These are phyloP conservation scores for Psidium friedrichsthalianum DNA, from an alignment of 345 rosid species.

Conservation along the genomic window DNA sequence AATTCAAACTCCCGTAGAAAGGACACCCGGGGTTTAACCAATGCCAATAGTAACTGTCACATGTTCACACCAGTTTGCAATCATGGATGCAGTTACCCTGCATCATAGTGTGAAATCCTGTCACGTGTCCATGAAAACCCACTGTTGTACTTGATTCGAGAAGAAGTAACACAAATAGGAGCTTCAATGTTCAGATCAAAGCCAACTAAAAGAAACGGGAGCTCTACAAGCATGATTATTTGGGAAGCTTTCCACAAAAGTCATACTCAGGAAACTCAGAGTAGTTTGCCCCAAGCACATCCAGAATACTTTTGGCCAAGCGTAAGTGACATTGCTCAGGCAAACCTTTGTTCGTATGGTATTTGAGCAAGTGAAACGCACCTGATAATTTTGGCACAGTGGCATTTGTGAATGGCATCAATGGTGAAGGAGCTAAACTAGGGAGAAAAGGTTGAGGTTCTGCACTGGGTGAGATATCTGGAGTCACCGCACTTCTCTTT, in stretches of 20 bases:
- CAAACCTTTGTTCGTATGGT: background rate
- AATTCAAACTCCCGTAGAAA: background rate
- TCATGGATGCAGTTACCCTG: background rate
- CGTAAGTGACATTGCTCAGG: background rate
- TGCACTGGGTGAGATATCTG: conserved; percentile 11
- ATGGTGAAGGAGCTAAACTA: conserved; percentile 47
- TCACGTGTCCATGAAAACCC: background rate
- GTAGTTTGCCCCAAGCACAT: background rate
- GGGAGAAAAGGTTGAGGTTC: conserved; percentile 45
- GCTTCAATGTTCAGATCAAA: background rate
- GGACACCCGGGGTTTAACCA: background rate
- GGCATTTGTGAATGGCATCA: conserved; percentile 28
- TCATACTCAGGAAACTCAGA: background rate
- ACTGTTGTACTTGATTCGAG: background rate
- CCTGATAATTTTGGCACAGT: conserved; percentile 43
- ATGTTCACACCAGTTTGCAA: background rate
- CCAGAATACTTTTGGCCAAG: background rate
- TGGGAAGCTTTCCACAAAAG: background rate
- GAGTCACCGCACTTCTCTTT: conserved; percentile 4
- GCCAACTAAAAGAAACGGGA: background rate
- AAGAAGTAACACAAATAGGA: background rate
- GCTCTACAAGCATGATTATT: background rate
- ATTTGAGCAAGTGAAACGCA: background rate
- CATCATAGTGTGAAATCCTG: background rate
- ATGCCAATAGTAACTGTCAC: background rate